Evolutionary conservation across 2,329 filamentous ascomycete genomes (phyloP).

Genomic region (Sporothrix protearum): DNA sequence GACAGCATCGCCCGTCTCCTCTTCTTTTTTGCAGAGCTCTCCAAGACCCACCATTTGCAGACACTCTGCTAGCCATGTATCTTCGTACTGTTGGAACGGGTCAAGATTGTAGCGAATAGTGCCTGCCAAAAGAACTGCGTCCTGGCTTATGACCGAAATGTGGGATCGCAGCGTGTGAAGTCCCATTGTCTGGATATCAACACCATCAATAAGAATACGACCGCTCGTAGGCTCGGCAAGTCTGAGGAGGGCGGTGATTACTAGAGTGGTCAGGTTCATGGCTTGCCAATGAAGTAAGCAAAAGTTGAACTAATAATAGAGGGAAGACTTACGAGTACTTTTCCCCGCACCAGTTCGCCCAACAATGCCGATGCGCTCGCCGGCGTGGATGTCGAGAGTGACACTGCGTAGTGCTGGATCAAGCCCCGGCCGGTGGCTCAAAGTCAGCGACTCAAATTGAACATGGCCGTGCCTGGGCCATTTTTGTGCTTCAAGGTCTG

Average conservation of each 20-base stretch:
- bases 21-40: not conserved
- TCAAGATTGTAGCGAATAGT: constrained; percentile 93
- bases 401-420: constrained; percentile 69
- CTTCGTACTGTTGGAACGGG: constrained; percentile 81
- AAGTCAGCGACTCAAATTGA: constrained; percentile 83
- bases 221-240: constrained; percentile 85
- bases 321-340: constrained; percentile 45
- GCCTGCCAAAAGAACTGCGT: constrained; percentile 87
- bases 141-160: constrained; percentile 96
- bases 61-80: constrained; percentile 82
- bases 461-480: constrained; percentile 57
- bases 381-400: constrained; percentile 77
- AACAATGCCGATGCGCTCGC: constrained; percentile 92
- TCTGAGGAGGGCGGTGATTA: constrained; percentile 88
- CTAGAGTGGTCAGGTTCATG: constrained; percentile 47
- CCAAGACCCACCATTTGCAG: constrained; percentile 59
- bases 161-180: constrained; percentile 85
- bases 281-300: too few species aligned
- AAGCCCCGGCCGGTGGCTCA: constrained; percentile 82
- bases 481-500: not conserved
- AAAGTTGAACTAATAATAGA: not conserved
- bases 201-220: constrained; percentile 80
- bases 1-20: not conserved
- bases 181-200: constrained; percentile 84
- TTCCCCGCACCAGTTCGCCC: constrained; percentile 94